Evolutionary conservation across 345 rosid genomes (phyloP).

Genomic region (Nephelium lappaceum): DNA sequence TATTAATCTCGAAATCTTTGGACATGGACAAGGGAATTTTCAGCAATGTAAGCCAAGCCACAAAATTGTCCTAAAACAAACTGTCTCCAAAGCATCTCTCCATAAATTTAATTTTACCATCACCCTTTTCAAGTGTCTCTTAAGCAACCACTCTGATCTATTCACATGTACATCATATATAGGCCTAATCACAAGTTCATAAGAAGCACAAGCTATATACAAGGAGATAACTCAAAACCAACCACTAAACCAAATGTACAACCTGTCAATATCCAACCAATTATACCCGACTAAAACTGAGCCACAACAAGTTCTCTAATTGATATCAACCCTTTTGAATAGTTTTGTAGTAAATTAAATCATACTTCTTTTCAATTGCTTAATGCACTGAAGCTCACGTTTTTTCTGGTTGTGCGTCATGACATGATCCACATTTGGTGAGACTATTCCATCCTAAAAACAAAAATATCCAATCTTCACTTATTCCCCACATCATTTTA

Average conservation of each 20-base stretch:
- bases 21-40: background rate
- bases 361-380: background rate
- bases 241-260: conserved; percentile 1
- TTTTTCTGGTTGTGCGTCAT: background rate
- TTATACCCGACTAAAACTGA: background rate
- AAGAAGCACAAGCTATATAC: background rate
- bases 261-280: background rate
- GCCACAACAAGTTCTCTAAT: background rate
- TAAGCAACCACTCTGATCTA: background rate
- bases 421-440: background rate
- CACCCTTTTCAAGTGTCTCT: background rate
- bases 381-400: background rate
- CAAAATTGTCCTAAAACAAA: background rate
- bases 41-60: background rate
- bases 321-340: background rate
- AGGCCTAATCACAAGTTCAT: background rate
- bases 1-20: background rate
- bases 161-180: background rate
- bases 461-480: background rate
- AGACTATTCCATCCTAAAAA: background rate
- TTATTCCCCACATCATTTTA: background rate
- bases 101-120: background rate
- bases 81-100: background rate
- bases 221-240: background rate
- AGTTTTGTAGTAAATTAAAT: background rate